These are phyloP conservation scores for Thalia dealbata DNA, from an alignment of 176 grass and related monocot genomes.

Conservation along the genomic window DNA sequence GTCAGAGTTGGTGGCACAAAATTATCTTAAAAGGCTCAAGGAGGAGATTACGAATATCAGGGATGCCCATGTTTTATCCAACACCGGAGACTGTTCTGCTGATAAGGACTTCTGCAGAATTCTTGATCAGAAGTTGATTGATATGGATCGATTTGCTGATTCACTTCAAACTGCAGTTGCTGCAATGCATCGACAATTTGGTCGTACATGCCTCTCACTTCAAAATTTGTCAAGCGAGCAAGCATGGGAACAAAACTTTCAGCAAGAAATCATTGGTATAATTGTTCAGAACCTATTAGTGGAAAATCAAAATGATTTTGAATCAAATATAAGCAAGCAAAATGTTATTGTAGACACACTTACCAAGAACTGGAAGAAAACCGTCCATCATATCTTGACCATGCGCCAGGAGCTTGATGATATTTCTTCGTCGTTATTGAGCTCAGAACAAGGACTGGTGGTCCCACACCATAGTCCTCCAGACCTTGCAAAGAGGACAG, in stretches of 20 bases:
- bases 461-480: slow-evolving; percentile 37
- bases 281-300: neutral
- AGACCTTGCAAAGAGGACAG: slow-evolving; percentile 9
- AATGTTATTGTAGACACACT: slow-evolving; percentile 19
- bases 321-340: slow-evolving; percentile 6
- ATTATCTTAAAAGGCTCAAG: slow-evolving; percentile 10
- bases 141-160: slow-evolving; percentile 9
- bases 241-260: slow-evolving; percentile 6
- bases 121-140: neutral
- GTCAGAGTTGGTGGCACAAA: neutral
- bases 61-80: neutral
- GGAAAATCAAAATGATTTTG: slow-evolving; percentile 14
- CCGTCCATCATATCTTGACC: slow-evolving; percentile 31
- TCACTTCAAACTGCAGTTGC: neutral
- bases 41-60: slow-evolving; percentile 1
- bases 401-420: slow-evolving; percentile 46
- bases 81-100: neutral
- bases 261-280: neutral
- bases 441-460: slow-evolving; percentile 35
- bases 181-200: neutral
- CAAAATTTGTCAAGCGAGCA: slow-evolving; percentile 2
- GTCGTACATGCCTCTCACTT: neutral
- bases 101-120: slow-evolving; percentile 1
- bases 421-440: slow-evolving; percentile 38
- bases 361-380: slow-evolving; percentile 22